A percentile compares a stretch with the other conserved stretches of the same genome.
Evolutionary conservation across 306 rosid species (phyloP).

Genomic region (Sechiopsis laciniata): DNA sequence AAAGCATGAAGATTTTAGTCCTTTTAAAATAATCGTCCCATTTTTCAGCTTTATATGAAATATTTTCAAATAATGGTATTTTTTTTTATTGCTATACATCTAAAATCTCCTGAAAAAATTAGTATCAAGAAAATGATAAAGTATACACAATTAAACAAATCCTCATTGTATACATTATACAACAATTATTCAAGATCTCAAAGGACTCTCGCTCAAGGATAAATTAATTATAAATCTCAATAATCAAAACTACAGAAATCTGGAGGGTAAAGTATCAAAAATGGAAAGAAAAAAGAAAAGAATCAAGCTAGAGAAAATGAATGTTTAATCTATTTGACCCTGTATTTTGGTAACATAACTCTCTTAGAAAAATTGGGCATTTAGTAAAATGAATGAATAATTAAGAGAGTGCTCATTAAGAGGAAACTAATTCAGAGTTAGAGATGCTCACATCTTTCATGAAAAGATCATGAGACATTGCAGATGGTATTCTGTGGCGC

Average conservation of each 20-base stretch:
- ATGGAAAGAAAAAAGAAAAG: not conserved
- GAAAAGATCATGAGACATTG: slow-evolving; percentile 56
- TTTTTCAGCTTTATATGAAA: no score
- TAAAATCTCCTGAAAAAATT: not conserved
- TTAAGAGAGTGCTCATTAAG: slow-evolving; percentile 18
- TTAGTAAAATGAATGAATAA: not conserved
- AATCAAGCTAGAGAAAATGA: not conserved
- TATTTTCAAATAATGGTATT: no score
- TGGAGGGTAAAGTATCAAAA: not conserved
- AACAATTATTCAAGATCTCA: not conserved
- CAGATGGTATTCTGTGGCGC: slow-evolving; percentile 75
- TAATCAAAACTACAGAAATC: slow-evolving; percentile 7
- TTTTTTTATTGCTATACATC: no score
- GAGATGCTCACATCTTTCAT: slow-evolving; percentile 21
- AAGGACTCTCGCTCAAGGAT: not conserved
- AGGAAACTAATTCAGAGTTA: slow-evolving; percentile 18
- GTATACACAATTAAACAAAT: not conserved
- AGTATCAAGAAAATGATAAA: not conserved
- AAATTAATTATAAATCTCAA: not conserved
- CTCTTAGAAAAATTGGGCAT: slow-evolving; percentile 7
- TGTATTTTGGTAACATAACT: not conserved
- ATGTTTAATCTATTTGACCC: not conserved
- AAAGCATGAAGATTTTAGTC: no score
- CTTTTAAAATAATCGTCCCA: no score
- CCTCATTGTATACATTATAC: not conserved